Conservation (phyloP, 1,284 basidiomycete genomes). For the Exobasidium rhododendri region DNA sequence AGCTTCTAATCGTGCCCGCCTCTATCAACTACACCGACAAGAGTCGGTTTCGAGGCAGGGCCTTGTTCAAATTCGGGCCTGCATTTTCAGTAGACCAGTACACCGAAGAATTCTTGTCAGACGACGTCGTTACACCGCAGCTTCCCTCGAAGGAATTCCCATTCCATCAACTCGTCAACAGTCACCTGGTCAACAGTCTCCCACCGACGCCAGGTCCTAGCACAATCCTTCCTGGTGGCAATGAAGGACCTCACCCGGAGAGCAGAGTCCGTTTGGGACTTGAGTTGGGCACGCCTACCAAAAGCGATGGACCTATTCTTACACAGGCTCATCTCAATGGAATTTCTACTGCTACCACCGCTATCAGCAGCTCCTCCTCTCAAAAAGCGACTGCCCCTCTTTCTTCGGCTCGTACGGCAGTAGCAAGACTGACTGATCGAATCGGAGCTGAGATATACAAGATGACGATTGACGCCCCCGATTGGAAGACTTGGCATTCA, state of each 20-base stretch:
- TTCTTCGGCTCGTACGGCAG: constrained; percentile 60
- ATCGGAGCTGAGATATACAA: constrained; percentile 71
- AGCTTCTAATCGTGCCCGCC: constrained; percentile 70
- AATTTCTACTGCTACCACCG: neutral
- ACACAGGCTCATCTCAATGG: neutral
- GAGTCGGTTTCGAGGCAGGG: constrained; percentile 78
- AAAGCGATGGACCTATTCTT: neutral
- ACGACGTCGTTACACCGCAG: constrained; percentile 9
- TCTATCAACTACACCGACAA: constrained; percentile 93
- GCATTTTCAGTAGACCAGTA: constrained; percentile 74
- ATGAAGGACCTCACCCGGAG: neutral
- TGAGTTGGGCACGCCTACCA: constrained; percentile 6
- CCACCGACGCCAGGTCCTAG: constrained; percentile 28
- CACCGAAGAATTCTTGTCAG: constrained; percentile 68
- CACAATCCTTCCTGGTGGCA: constrained; percentile 12
- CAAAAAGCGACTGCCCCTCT: neutral
- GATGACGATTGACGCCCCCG: constrained; percentile 82
- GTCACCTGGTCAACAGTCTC: neutral
- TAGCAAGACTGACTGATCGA: constrained; percentile 74
- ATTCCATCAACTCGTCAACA: neutral
- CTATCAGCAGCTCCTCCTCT: neutral
- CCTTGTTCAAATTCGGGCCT: constrained; percentile 66
- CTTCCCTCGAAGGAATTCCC: neutral
- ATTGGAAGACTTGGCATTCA: constrained; percentile 84
- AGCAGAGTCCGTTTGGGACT: neutral